Percentiles rank a stretch among this genome's conserved stretches.
Evolutionary conservation across 805 yeast genomes (phyloP).

Genomic region (Citeromyces nyonsensis): DNA sequence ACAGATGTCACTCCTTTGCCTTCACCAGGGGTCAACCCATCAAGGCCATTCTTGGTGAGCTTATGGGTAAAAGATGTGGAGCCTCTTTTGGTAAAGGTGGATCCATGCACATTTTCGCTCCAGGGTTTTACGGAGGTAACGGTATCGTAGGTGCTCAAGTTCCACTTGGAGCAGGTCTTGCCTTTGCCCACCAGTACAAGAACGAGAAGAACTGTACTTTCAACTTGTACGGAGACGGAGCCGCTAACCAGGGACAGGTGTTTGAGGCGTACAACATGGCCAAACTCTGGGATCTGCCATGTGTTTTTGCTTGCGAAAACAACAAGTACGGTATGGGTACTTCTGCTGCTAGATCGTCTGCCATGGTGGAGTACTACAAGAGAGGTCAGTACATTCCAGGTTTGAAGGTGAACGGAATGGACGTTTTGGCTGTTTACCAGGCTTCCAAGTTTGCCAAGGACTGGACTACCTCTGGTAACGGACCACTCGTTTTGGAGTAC

Average conservation of each 20-base stretch:
- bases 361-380: constrained; percentile 92
- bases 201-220: constrained; percentile 69
- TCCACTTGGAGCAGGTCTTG: constrained; percentile 94
- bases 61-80: constrained; percentile 94
- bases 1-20: constrained; percentile 98
- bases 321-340: constrained; percentile 99
- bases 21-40: constrained; percentile 93
- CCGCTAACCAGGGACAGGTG: constrained; percentile 98
- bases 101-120: constrained; percentile 96
- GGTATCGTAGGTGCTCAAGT: constrained; percentile 99
- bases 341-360: constrained; percentile 92
- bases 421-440: constrained; percentile 85
- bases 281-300: constrained; percentile 93
- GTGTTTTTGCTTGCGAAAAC: constrained; percentile 92
- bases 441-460: constrained; percentile 96
- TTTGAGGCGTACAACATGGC: constrained; percentile 98
- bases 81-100: constrained; percentile 98
- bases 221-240: constrained; percentile 96
- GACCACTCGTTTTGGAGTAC: constrained; percentile 91
- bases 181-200: constrained; percentile 95
- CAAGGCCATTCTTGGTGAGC: constrained; percentile 81
- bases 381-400: constrained; percentile 99
- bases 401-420: constrained; percentile 97
- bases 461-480: constrained; percentile 87
- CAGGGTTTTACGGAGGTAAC: constrained; percentile 96